Evolutionary conservation across 352 stramenopile genomes (phyloP).

Genomic region (Thalassiosira ordinaria): DNA sequence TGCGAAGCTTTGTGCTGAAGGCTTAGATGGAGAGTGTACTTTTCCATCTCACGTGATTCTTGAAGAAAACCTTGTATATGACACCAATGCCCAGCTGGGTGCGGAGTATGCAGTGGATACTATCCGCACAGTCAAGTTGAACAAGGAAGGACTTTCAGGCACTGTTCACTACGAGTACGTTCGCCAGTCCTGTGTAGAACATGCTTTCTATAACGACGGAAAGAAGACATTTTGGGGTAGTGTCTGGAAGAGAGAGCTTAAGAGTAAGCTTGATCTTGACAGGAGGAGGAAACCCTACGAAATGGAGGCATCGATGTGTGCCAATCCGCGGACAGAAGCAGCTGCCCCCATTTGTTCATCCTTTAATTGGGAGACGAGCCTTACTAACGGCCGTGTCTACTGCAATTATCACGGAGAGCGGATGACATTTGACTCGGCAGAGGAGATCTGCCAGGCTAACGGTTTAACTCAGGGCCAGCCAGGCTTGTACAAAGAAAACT

Average conservation of each 20-base stretch:
- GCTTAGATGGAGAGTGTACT: constrained; percentile 35
- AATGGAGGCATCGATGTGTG: background rate
- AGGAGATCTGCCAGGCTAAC: too few relatives aligned
- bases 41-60: constrained; percentile 62
- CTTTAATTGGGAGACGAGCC: background rate
- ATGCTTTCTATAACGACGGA: constrained; percentile 15
- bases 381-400: background rate
- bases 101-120: constrained; percentile 59
- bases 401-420: background rate
- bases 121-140: constrained; percentile 63
- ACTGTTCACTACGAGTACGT: constrained; percentile 68
- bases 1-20: constrained; percentile 52
- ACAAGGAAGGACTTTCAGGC: constrained; percentile 4
- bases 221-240: constrained; percentile 27
- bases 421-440: background rate
- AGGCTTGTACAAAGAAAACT: too few relatives aligned
- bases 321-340: background rate
- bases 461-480: too few relatives aligned
- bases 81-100: constrained; percentile 3
- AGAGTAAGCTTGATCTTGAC: too few relatives aligned
- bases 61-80: constrained; percentile 57
- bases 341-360: background rate
- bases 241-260: constrained; percentile 9
- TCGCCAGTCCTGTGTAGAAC: constrained; percentile 53
- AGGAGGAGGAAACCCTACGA: too few relatives aligned